phyloP scores from a whole-genome alignment of 345 rosid species.

The Citrus australasica region DNA sequence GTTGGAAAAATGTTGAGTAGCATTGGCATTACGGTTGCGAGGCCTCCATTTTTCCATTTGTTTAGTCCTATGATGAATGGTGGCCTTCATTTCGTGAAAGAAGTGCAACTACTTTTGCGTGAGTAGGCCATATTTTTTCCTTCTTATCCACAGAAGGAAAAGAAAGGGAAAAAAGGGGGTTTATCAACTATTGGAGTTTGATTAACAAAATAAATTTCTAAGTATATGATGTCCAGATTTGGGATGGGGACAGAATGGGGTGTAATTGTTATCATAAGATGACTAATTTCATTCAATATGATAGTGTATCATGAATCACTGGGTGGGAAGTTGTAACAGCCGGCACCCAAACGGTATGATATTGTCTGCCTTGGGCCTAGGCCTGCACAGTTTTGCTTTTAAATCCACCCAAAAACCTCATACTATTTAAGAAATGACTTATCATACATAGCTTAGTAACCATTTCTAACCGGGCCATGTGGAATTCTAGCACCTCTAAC shows the following conservation, averaged over 20 bases:
- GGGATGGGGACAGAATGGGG: background rate
- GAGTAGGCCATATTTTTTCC: background rate
- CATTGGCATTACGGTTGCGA: background rate
- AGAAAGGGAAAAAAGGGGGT: background rate
- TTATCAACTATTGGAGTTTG: background rate
- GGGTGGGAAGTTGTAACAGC: background rate
- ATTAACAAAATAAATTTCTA: background rate
- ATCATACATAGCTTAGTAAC: no score
- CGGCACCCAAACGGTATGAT: no score
- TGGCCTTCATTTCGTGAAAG: background rate
- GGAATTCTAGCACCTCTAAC: no score
- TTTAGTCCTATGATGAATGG: background rate
- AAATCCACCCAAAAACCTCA: no score
- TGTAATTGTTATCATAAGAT: background rate
- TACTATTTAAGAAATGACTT: no score
- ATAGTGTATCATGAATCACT: background rate
- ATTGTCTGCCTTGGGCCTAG: no score
- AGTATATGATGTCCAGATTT: background rate
- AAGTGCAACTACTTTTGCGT: background rate
- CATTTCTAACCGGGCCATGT: no score
- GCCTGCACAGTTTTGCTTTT: no score
- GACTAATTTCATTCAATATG: background rate
- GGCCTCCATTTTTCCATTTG: background rate
- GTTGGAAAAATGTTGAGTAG: background rate
- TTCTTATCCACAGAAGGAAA: background rate